Conservation (phyloP, 306 rosid genomes). For the Myrica gale region DNA sequence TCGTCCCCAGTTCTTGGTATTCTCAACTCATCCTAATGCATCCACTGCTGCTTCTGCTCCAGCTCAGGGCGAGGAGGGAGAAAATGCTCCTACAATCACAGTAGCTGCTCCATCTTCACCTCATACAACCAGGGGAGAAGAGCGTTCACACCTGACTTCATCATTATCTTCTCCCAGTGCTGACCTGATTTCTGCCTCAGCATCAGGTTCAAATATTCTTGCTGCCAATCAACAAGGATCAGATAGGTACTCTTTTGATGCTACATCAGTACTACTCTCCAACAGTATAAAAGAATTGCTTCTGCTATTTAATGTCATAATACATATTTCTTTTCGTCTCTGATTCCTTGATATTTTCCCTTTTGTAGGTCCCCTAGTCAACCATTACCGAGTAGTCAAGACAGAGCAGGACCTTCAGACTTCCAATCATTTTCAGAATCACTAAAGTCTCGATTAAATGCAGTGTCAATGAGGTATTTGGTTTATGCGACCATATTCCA, state of each 20-base stretch:
- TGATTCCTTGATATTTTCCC: neutral
- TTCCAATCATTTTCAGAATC: slow-evolving; percentile 87
- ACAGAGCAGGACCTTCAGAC: slow-evolving; percentile 94
- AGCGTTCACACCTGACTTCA: slow-evolving; percentile 43
- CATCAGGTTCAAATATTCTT: slow-evolving; percentile 53
- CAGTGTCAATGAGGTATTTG: slow-evolving; percentile 75
- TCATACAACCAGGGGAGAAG: slow-evolving; percentile 52
- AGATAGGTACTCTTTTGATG: slow-evolving; percentile 33
- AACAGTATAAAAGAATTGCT: slow-evolving; percentile 14
- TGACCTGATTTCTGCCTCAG: slow-evolving; percentile 54
- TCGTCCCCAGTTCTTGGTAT: slow-evolving; percentile 80
- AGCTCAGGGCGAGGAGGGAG: slow-evolving; percentile 63
- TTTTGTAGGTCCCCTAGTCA: slow-evolving; percentile 63
- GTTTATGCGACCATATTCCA: slow-evolving; percentile 4
- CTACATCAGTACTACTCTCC: slow-evolving; percentile 39
- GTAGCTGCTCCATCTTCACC: slow-evolving; percentile 42
- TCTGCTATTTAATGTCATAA: neutral
- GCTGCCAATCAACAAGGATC: slow-evolving; percentile 50
- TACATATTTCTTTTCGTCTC: neutral
- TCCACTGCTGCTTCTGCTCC: slow-evolving; percentile 54
- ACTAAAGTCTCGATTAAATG: slow-evolving; percentile 74
- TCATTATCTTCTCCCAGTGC: slow-evolving; percentile 46
- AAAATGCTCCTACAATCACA: slow-evolving; percentile 49
- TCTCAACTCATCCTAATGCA: slow-evolving; percentile 73
- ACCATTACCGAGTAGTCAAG: slow-evolving; percentile 66